Evolutionary conservation across 371 early-diverging fungal genomes (phyloP), one percentile per base, ranked within the genome.

Genomic region (Neoconidiobolus thromboides): DNA sequence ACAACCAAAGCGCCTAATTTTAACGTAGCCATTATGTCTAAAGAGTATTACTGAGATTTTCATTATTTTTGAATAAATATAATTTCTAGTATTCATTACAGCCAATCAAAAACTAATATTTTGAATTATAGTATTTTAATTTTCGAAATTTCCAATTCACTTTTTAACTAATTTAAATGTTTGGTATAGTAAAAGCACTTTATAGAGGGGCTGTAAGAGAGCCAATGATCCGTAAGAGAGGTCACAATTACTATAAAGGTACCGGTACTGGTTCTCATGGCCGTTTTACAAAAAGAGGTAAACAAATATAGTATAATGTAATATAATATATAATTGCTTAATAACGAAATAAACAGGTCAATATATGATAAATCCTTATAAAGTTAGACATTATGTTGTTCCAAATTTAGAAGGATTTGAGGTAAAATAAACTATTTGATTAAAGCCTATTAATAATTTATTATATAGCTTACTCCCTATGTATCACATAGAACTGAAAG

Each of bases 161-260:
- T 26, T 26, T 26, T 26, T 26, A 26, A 26, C 26, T 26, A 26
- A 26, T 26, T 26, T 26, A 26, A 26, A 58, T 58, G 58, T 58
- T 58, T n/a, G 48, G 48, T 9, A 40, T 58, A 9, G 38, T 39
- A 10, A 58, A 48, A 49, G 15, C 36, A 3, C 5, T 58, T 10
- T 48, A 14, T n/a, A 10, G 58, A 14, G 86, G 87, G 44, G 83
- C 89, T 42, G 74, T 76, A 56, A 79, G 87, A 62, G 68, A 78
- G n/a, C 86, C 74, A 40, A 74, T 89, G 75, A 84, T 82, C 44
- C 68, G 85, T 47, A 89, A 89, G 71, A 78, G 80, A 63, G 89
- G 89, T 38, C 85, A 79, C 66, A 82, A 89, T 65, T 84, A 75
- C 62, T 89, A 87, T 68, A 89, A 89, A 71, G 89, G 88, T 81